These are phyloP conservation scores for Suhomyces taliae DNA, from an alignment of 1,139 yeast species.

Conservation along the genomic window DNA sequence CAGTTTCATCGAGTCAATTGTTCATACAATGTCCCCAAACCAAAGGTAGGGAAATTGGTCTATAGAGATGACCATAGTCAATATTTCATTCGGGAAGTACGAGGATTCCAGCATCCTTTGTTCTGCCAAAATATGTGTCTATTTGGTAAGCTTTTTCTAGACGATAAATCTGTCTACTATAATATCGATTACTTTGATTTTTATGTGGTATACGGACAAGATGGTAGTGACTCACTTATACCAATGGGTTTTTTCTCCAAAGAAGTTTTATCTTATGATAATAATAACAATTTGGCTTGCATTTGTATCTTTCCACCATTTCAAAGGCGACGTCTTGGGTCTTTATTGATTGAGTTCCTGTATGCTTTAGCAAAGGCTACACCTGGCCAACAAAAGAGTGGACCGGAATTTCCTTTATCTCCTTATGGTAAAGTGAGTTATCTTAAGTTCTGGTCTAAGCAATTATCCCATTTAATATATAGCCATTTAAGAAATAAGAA, in stretches of 20 bases:
- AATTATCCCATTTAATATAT: slow-evolving; percentile 24
- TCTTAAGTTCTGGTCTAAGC: slow-evolving; percentile 72
- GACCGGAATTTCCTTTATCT: slow-evolving; percentile 91
- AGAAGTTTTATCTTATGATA: slow-evolving; percentile 80
- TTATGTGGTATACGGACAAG: slow-evolving; percentile 63
- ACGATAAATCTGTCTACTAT: slow-evolving; percentile 85
- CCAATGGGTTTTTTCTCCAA: slow-evolving; percentile 94
- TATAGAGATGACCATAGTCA: slow-evolving; percentile 58
- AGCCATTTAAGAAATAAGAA: slow-evolving; percentile 13
- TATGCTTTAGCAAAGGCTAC: slow-evolving; percentile 62
- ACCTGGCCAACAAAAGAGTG: slow-evolving; percentile 58
- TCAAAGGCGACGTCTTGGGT: slow-evolving; percentile 77
- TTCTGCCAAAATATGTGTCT: slow-evolving; percentile 82
- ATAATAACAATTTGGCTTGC: slow-evolving; percentile 81
- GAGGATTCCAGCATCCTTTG: slow-evolving; percentile 61
- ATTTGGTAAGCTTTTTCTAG: slow-evolving; percentile 86
- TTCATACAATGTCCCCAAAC: slow-evolving; percentile 25
- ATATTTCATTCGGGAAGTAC: slow-evolving; percentile 57
- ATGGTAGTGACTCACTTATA: slow-evolving; percentile 25
- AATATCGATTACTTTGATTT: slow-evolving; percentile 78
- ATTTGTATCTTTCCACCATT: slow-evolving; percentile 90
- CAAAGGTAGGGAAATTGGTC: slow-evolving; percentile 62
- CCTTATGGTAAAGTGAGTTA: slow-evolving; percentile 77
- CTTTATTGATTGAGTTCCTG: slow-evolving; percentile 77
- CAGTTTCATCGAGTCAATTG: slow-evolving; percentile 51